Conservation (phyloP, 139 green algal species). For the Spirogloea muscicola region DNA sequence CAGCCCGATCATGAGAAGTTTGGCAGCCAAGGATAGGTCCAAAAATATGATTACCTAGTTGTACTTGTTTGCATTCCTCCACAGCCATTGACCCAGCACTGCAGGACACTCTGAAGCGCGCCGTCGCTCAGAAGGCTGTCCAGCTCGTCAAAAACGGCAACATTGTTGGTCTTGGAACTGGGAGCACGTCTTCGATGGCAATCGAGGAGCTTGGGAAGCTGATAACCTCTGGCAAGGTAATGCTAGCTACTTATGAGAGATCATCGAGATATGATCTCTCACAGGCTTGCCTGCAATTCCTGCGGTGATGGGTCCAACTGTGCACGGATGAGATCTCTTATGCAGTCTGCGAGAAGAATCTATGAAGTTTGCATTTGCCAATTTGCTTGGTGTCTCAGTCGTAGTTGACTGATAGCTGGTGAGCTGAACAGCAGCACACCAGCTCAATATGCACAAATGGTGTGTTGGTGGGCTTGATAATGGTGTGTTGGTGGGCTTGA, state of each 20-base stretch:
- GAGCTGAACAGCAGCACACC: too few relatives aligned
- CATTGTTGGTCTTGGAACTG: constrained; percentile 26
- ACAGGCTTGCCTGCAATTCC: neutral
- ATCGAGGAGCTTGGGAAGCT: constrained; percentile 36
- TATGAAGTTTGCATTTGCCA: neutral
- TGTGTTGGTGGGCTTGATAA: too few relatives aligned
- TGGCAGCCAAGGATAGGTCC: too few relatives aligned
- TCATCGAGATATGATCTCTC: neutral
- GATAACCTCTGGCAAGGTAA: constrained; percentile 2
- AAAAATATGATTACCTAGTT: too few relatives aligned
- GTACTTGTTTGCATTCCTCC: too few relatives aligned
- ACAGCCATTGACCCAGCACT: constrained; percentile 21
- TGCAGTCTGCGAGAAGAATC: too few relatives aligned
- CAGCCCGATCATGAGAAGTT: too few relatives aligned
- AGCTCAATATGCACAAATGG: too few relatives aligned
- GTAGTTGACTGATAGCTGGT: too few relatives aligned
- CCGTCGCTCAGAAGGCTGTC: constrained; percentile 20
- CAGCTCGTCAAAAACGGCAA: constrained; percentile 12
- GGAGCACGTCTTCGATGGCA: constrained; percentile 11
- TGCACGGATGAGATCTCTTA: neutral
- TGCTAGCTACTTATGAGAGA: too few relatives aligned
- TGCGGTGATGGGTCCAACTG: neutral
- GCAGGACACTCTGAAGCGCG: constrained; percentile 16
- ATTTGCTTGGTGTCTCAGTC: too few relatives aligned
- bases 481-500: too few relatives aligned